phyloP scores from a whole-genome alignment of 2,329 filamentous ascomycete species.

The Exophiala viscosa region DNA sequence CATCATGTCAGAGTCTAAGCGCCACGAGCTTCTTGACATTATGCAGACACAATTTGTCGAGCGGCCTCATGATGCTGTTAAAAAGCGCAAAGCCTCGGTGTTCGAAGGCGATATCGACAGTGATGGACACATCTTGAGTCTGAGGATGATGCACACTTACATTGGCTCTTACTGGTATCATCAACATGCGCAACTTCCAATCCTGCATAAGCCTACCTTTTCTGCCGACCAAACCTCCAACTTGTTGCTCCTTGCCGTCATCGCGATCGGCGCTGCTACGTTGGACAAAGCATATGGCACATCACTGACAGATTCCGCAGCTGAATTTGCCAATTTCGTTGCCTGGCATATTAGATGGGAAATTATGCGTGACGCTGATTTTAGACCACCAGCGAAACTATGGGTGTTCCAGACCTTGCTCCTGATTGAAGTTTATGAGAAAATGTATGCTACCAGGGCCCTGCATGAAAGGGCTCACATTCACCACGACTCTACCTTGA shows the following conservation, averaged over 20 bases:
- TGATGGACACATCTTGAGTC: conserved; percentile 64
- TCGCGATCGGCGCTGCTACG: conserved; percentile 87
- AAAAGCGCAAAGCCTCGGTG: conserved; percentile 71
- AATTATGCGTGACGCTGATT: conserved; percentile 87
- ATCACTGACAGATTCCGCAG: conserved; percentile 69
- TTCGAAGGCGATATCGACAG: conserved; percentile 71
- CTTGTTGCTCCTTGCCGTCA: conserved; percentile 78
- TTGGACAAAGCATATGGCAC: conserved; percentile 77
- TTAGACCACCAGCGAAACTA: conserved; percentile 84
- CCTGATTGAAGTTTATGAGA: conserved; percentile 89
- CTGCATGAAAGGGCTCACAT: conserved; percentile 94
- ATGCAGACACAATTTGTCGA: conserved; percentile 80
- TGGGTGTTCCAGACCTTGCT: conserved; percentile 94
- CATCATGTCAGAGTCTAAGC: conserved; percentile 80
- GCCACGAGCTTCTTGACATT: conserved; percentile 74
- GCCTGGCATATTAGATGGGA: conserved; percentile 95
- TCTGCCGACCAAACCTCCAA: conserved; percentile 81
- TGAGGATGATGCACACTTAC: conserved; percentile 94
- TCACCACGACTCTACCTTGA: conserved; percentile 92
- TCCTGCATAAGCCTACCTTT: conserved; percentile 92
- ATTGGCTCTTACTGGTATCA: conserved; percentile 92
- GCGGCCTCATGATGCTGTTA: conserved; percentile 67
- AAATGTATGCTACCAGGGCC: conserved; percentile 91
- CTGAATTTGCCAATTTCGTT: conserved; percentile 81
- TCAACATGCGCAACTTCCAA: conserved; percentile 90